A percentile compares a stretch with the other conserved stretches of the same genome.
These are phyloP conservation scores for Heterobasidion irregulare DNA, from an alignment of 1,284 basidiomycete genomes.

Conservation along the genomic window DNA sequence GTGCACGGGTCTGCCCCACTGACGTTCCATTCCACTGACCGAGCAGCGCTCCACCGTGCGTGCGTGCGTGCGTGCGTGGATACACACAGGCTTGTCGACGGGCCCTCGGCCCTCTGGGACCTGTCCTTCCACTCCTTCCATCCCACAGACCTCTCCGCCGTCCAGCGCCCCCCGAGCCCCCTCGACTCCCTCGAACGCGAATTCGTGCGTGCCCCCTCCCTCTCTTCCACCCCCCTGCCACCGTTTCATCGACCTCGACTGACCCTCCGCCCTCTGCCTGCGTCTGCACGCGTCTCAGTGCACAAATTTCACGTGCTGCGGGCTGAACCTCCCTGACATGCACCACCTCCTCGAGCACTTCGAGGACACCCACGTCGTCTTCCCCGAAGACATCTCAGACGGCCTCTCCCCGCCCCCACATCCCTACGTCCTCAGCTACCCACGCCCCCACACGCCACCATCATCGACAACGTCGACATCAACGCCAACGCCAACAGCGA, in stretches of 20 bases:
- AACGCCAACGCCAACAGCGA: slow-evolving; percentile 8
- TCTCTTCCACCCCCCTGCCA: not conserved
- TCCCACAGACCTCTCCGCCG: too few species aligned
- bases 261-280: not conserved
- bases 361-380: slow-evolving; percentile 48
- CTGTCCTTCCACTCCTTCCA: too few species aligned
- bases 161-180: not conserved
- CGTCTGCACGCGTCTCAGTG: slow-evolving; percentile 27
- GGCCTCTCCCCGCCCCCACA: slow-evolving; percentile 8
- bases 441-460: slow-evolving; percentile 18
- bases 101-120: too few species aligned
- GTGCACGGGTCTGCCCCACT: too few species aligned
- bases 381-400: slow-evolving; percentile 18
- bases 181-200: slow-evolving; percentile 12
- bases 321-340: slow-evolving; percentile 48
- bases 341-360: slow-evolving; percentile 65
- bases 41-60: too few species aligned
- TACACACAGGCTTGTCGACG: too few species aligned
- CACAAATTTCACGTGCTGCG: slow-evolving; percentile 61
- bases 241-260: not conserved
- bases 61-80: too few species aligned
- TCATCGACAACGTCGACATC: slow-evolving; percentile 9
- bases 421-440: slow-evolving; percentile 23
- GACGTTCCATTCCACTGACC: too few species aligned
- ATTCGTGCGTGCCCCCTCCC: slow-evolving; percentile 6